phyloP scores from a whole-genome alignment of 768 basidiomycete genomes.

The Pleurotus ostreatus region DNA sequence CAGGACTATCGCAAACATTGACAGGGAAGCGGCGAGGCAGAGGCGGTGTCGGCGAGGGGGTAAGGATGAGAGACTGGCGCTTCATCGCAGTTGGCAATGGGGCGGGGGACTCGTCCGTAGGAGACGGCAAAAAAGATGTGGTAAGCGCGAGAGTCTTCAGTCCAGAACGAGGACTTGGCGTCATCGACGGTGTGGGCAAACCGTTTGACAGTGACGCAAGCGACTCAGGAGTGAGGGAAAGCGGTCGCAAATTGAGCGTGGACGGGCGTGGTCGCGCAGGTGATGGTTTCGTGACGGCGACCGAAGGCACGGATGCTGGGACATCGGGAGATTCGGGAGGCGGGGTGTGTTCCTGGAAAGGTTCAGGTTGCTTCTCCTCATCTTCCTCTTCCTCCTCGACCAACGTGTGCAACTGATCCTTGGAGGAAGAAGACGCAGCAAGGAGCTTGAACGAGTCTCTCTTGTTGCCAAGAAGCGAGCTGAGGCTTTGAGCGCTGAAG shows the following conservation, averaged over 20 bases:
- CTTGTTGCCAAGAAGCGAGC: slow-evolving; percentile 45
- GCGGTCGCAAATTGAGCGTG: slow-evolving; percentile 61
- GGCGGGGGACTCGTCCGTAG: slow-evolving; percentile 9
- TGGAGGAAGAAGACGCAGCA: slow-evolving; percentile 53
- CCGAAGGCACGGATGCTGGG: slow-evolving; percentile 25
- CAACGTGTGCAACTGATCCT: slow-evolving; percentile 75
- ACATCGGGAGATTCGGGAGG: slow-evolving; percentile 20
- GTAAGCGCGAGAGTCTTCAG: slow-evolving; percentile 52
- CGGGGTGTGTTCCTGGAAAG: slow-evolving; percentile 16
- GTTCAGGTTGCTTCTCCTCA: slow-evolving; percentile 37
- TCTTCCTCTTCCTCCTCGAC: slow-evolving; percentile 89
- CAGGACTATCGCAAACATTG: slow-evolving; percentile 25
- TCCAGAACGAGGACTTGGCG: slow-evolving; percentile 45
- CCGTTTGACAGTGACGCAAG: slow-evolving; percentile 31
- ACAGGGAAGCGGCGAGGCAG: slow-evolving; percentile 31
- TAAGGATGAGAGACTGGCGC: slow-evolving; percentile 28
- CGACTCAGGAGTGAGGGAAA: slow-evolving; percentile 62
- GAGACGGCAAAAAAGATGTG: slow-evolving; percentile 15
- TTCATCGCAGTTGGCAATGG: slow-evolving; percentile 18
- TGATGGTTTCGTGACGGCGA: slow-evolving; percentile 28
- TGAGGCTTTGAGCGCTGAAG: slow-evolving; percentile 33
- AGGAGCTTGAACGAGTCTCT: slow-evolving; percentile 82
- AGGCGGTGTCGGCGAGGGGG: slow-evolving; percentile 25
- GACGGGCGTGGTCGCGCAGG: slow-evolving; percentile 58
- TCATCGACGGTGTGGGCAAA: slow-evolving; percentile 51